A percentile compares a stretch with the other conserved stretches of the same genome.
Conservation (phyloP, 2,329 filamentous ascomycete genomes). For the Stachybotrys elegans region DNA sequence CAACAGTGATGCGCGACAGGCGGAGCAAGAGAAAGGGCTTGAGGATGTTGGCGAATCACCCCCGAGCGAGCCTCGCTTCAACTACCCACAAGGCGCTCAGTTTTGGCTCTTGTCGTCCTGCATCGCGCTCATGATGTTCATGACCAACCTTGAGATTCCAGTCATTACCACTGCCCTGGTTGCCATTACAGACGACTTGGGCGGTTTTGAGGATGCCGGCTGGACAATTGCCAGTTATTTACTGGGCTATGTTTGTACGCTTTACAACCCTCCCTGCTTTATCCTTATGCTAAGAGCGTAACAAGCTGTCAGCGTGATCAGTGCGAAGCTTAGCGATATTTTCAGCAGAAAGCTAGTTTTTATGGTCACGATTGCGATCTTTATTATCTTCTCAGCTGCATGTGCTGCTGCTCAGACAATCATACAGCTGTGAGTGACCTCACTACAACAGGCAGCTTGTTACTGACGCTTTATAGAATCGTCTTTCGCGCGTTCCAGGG, state of each 20-base stretch:
- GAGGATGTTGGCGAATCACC: too few relatives aligned
- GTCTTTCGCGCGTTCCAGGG: slow-evolving; percentile 44
- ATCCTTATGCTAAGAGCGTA: slow-evolving; percentile 19
- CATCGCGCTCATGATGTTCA: not conserved
- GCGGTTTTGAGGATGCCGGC: not conserved
- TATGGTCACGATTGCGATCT: slow-evolving; percentile 26
- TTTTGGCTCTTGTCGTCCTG: too few relatives aligned
- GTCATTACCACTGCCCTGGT: not conserved
- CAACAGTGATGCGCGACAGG: too few relatives aligned
- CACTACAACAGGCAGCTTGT: not conserved
- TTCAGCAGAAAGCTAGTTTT: slow-evolving; percentile 14
- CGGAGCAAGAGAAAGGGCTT: too few relatives aligned
- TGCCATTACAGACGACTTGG: not conserved
- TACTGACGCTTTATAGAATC: slow-evolving; percentile 23
- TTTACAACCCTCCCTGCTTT: slow-evolving; percentile 1
- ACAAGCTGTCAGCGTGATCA: slow-evolving; percentile 32
- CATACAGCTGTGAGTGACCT: slow-evolving; percentile 26
- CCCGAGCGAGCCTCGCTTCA: too few relatives aligned
- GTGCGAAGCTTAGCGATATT: slow-evolving; percentile 41
- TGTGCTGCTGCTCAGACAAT: slow-evolving; percentile 36
- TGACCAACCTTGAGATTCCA: not conserved
- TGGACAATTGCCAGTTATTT: slow-evolving; percentile 6
- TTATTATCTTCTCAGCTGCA: slow-evolving; percentile 36
- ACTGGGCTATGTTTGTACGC: slow-evolving; percentile 4
- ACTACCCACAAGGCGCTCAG: too few relatives aligned